Conservation (phyloP, 441 rosid genomes). For the Pelargonium australe region DNA sequence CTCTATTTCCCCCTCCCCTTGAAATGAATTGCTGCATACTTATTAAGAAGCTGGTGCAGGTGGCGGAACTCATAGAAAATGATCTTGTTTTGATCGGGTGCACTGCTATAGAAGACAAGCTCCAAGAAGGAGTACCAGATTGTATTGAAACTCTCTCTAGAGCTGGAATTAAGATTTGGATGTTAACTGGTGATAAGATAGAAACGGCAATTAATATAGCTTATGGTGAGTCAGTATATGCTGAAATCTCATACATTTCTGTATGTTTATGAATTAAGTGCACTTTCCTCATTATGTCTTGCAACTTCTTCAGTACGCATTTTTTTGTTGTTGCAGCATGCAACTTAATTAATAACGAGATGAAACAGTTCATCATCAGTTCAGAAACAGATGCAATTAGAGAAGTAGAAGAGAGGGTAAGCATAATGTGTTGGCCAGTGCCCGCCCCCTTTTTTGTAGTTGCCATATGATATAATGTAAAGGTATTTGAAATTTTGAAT, state of each 20-base stretch:
- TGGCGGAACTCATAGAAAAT: constrained; percentile 86
- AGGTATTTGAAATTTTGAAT: constrained; percentile 15
- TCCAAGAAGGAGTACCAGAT: constrained; percentile 98
- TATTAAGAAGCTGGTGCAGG: constrained; percentile 47
- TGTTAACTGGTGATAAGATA: constrained; percentile 96
- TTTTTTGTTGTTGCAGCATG: constrained; percentile 44
- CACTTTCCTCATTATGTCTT: constrained; percentile 12
- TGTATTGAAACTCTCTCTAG: constrained; percentile 96
- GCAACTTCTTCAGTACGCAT: constrained; percentile 19
- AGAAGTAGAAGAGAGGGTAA: constrained; percentile 90
- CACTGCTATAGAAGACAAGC: constrained; percentile 99
- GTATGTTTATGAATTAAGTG: constrained; percentile 17
- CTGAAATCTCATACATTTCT: background rate
- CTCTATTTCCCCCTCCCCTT: background rate
- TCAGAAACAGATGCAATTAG: constrained; percentile 85
- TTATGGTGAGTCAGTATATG: constrained; percentile 55
- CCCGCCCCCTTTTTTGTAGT: constrained; percentile 5
- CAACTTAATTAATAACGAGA: constrained; percentile 80
- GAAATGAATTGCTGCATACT: constrained; percentile 2
- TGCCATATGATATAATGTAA: background rate
- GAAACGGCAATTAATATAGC: constrained; percentile 99
- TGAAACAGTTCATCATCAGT: constrained; percentile 69
- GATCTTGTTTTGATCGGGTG: constrained; percentile 86
- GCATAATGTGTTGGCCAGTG: constrained; percentile 16
- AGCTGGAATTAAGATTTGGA: constrained; percentile 99